A percentile compares a stretch with the other conserved stretches of the same genome.
These are phyloP conservation scores for Colletotrichum sp. DNA, from an alignment of 2,329 filamentous ascomycete genomes.

Conservation along the genomic window DNA sequence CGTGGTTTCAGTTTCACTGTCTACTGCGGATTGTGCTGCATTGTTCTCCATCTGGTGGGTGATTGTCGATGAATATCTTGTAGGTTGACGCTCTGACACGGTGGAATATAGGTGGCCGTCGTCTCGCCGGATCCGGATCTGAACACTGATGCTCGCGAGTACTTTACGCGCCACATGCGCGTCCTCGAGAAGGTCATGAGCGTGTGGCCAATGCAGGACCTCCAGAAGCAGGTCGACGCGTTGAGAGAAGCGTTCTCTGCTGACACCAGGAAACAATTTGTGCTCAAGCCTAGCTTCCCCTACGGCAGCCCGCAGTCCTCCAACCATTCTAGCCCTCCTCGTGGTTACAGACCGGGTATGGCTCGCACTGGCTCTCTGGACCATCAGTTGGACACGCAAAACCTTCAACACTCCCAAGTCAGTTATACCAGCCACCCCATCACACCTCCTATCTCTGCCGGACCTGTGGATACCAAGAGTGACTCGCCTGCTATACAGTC, in stretches of 20 bases:
- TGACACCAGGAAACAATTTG: conserved; percentile 83
- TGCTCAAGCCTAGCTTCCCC: conserved; percentile 85
- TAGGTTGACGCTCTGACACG: not conserved
- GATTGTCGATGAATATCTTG: not conserved
- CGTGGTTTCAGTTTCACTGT: conserved; percentile 94
- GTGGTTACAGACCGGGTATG: conserved; percentile 54
- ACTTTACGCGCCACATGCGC: conserved; percentile 92
- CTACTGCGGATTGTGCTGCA: conserved; percentile 90
- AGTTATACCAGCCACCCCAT: conserved; percentile 75
- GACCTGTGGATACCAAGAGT: conserved; percentile 76
- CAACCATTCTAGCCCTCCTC: conserved; percentile 67
- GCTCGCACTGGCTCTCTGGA: conserved; percentile 55
- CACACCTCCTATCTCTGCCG: conserved; percentile 79
- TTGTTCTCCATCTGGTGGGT: conserved; percentile 90
- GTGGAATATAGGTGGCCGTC: conserved; percentile 74
- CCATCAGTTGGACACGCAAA: conserved; percentile 58
- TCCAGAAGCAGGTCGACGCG: conserved; percentile 88
- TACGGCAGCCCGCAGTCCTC: conserved; percentile 79
- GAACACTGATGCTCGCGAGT: conserved; percentile 83
- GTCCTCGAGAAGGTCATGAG: conserved; percentile 85
- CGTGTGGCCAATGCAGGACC: conserved; percentile 87
- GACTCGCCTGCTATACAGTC: conserved; percentile 77
- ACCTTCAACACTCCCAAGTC: conserved; percentile 61
- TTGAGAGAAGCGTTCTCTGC: conserved; percentile 91
- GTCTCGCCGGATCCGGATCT: conserved; percentile 92